These are phyloP conservation scores for Kitagawia praeruptora DNA, from an alignment of 129 eudicot species.

Conservation along the genomic window DNA sequence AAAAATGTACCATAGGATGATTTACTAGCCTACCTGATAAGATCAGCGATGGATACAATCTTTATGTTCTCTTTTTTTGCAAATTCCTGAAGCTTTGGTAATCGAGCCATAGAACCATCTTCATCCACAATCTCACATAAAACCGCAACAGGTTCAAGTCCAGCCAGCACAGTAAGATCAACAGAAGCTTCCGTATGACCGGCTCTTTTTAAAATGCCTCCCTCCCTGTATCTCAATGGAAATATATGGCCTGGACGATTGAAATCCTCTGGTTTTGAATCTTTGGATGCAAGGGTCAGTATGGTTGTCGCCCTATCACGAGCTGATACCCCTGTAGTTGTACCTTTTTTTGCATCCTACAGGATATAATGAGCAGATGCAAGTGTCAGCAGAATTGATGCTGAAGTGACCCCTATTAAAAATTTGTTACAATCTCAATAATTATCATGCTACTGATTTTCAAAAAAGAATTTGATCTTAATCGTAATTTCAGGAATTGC, in stretches of 20 bases:
- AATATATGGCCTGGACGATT: slow-evolving; percentile 95
- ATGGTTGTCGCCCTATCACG: slow-evolving; percentile 54
- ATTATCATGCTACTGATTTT: not conserved
- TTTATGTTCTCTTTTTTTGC: slow-evolving; percentile 37
- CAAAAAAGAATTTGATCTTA: not conserved
- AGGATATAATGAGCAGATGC: slow-evolving; percentile 2
- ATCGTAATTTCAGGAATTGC: not conserved
- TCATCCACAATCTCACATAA: slow-evolving; percentile 95
- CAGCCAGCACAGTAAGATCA: slow-evolving; percentile 75
- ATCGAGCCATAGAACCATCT: slow-evolving; percentile 97
- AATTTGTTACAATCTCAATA: not conserved
- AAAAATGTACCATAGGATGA: not conserved
- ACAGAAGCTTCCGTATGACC: slow-evolving; percentile 98
- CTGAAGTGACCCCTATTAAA: not conserved
- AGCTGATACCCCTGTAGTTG: slow-evolving; percentile 76
- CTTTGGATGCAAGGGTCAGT: slow-evolving; percentile 56
- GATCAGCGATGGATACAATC: slow-evolving; percentile 60
- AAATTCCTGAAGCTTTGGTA: slow-evolving; percentile 56
- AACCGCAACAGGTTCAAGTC: slow-evolving; percentile 75
- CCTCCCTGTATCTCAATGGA: slow-evolving; percentile 86
- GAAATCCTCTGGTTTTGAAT: slow-evolving; percentile 79
- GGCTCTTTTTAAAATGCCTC: slow-evolving; percentile 90
- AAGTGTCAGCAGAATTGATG: not conserved
- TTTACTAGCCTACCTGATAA: slow-evolving; percentile 42
- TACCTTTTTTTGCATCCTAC: slow-evolving; percentile 73